Evolutionary conservation across 345 rosid genomes (phyloP).

Genomic region (Acer campestre): DNA sequence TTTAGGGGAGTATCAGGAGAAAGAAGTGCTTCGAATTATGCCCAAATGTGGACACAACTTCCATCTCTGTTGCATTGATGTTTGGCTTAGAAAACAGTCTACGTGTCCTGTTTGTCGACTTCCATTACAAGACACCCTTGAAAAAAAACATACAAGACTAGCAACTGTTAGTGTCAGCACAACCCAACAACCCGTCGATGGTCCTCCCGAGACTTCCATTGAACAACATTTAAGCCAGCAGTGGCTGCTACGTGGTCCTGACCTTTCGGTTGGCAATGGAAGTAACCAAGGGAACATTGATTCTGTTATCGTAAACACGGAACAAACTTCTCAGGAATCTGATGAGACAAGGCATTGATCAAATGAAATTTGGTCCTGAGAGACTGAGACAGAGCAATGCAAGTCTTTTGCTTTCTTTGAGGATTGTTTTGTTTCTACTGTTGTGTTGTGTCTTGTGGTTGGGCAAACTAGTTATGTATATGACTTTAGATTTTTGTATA

Average conservation of each 20-base stretch:
- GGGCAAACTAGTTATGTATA: background rate
- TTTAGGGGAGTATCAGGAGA: constrained; percentile 70
- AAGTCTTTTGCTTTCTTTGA: constrained; percentile 1
- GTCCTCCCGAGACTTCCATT: constrained; percentile 27
- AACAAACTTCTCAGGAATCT: constrained; percentile 17
- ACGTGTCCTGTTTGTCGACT: constrained; percentile 75
- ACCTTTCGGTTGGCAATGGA: constrained; percentile 20
- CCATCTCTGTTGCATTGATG: constrained; percentile 66
- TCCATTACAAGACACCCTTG: constrained; percentile 42
- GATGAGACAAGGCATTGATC: constrained; percentile 19
- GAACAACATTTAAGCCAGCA: constrained; percentile 31
- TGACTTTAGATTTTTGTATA: constrained; percentile 7
- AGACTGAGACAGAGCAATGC: background rate
- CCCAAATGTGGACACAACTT: constrained; percentile 73
- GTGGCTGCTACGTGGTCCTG: constrained; percentile 27
- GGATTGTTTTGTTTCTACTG: background rate
- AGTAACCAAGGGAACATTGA: constrained; percentile 21
- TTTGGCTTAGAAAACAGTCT: constrained; percentile 65
- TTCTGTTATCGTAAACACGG: constrained; percentile 15
- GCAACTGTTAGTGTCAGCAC: constrained; percentile 18
- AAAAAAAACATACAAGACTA: constrained; percentile 32
- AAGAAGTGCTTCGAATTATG: constrained; percentile 64
- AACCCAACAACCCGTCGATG: constrained; percentile 20
- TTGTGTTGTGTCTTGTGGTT: background rate
- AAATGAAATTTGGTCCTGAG: background rate